Evolutionary conservation across 2,329 filamentous ascomycete genomes (phyloP).

Genomic region (Cladosporium sp.): DNA sequence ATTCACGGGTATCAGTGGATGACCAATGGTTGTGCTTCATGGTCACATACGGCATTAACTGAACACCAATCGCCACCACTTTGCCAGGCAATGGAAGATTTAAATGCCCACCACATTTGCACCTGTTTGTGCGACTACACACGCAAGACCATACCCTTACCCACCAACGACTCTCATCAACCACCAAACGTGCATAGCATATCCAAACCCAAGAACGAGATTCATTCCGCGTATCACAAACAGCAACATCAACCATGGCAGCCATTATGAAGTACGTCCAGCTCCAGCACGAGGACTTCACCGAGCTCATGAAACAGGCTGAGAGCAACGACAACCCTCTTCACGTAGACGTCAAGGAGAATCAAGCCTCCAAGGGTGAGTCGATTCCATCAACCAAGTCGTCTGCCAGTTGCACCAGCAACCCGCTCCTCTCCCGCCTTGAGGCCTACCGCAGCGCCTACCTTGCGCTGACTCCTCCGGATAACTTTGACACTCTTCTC

Average conservation of each 20-base stretch:
- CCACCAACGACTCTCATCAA: background rate
- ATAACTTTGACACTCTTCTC: constrained; percentile 26
- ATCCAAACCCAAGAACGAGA: background rate
- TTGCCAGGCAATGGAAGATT: background rate
- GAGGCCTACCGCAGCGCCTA: constrained; percentile 22
- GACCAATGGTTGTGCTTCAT: background rate
- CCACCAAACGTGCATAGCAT: background rate
- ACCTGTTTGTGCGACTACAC: background rate
- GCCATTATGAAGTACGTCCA: constrained; percentile 1
- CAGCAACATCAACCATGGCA: background rate
- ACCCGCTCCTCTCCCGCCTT: constrained; percentile 19
- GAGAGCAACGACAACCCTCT: background rate
- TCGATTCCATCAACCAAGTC: background rate
- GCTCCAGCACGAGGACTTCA: background rate
- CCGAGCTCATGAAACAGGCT: background rate
- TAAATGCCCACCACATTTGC: background rate
- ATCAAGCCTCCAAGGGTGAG: background rate
- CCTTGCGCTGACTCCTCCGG: constrained; percentile 17
- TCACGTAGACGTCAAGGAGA: background rate
- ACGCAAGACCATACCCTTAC: no score
- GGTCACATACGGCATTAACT: background rate
- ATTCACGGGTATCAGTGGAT: background rate
- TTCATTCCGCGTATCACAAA: background rate
- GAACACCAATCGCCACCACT: background rate
- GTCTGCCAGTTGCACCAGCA: background rate